A percentile compares a stretch with the other conserved stretches of the same genome.
These are phyloP conservation scores for Aphanocladium album DNA, from an alignment of 2,329 filamentous ascomycete species.

Conservation along the genomic window DNA sequence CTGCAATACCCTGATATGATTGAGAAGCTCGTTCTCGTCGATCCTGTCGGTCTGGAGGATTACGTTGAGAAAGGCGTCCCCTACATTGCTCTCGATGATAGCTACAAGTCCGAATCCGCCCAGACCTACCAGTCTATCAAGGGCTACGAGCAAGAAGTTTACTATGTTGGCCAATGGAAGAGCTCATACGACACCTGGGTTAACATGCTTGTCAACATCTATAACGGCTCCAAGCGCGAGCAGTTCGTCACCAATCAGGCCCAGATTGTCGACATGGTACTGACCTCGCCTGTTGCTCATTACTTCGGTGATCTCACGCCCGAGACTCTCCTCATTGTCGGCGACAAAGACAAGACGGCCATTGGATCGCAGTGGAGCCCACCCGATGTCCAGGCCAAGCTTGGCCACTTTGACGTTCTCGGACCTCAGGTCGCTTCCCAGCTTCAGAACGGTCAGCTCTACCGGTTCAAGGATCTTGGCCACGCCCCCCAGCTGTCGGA, in stretches of 20 bases:
- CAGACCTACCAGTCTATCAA: conserved; percentile 40
- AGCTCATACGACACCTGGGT: conserved; percentile 49
- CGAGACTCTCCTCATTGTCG: conserved; percentile 45
- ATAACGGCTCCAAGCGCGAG: conserved; percentile 37
- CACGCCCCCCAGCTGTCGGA: conserved; percentile 51
- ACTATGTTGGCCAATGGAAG: conserved; percentile 45
- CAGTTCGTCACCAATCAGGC: conserved; percentile 44
- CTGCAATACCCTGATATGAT: conserved; percentile 44
- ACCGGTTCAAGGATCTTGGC: conserved; percentile 44
- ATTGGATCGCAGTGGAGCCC: conserved; percentile 50
- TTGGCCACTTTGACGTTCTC: conserved; percentile 46
- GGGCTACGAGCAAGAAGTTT: conserved; percentile 42
- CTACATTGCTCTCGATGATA: conserved; percentile 37
- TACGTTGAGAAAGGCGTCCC: conserved; percentile 46
- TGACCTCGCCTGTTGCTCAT: conserved; percentile 46
- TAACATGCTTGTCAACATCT: conserved; percentile 49
- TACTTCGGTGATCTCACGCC: conserved; percentile 42
- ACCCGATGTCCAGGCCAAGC: conserved; percentile 34
- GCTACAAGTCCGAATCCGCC: conserved; percentile 31
- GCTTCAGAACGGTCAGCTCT: conserved; percentile 40
- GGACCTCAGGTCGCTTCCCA: conserved; percentile 39
- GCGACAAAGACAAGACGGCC: conserved; percentile 48
- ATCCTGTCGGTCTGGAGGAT: conserved; percentile 51
- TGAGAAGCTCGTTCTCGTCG: conserved; percentile 42
- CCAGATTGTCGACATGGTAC: conserved; percentile 49